phyloP scores from a whole-genome alignment of 1,284 basidiomycete genomes.

The Gymnopus androsaceus region DNA sequence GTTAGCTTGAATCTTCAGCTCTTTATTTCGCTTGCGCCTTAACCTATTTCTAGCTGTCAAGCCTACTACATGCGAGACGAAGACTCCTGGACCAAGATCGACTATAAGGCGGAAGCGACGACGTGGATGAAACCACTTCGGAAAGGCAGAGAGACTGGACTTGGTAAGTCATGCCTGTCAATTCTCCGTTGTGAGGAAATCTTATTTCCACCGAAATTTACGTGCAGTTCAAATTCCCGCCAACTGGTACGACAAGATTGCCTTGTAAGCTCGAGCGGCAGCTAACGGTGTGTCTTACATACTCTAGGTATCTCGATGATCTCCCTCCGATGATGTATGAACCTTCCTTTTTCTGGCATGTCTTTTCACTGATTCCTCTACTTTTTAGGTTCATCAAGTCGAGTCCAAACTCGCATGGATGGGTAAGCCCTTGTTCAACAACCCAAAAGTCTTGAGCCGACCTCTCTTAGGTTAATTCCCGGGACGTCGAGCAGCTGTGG shows the following conservation, averaged over 20 bases:
- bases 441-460: not conserved
- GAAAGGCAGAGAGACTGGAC: slow-evolving; percentile 65
- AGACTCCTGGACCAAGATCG: slow-evolving; percentile 76
- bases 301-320: slow-evolving; percentile 62
- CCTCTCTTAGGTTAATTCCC: slow-evolving; percentile 56
- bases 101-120: slow-evolving; percentile 60
- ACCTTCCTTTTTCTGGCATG: not conserved
- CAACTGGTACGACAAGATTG: slow-evolving; percentile 52
- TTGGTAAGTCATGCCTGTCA: slow-evolving; percentile 24
- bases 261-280: not conserved
- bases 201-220: not conserved
- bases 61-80: slow-evolving; percentile 72
- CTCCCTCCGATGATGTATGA: slow-evolving; percentile 70
- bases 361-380: not conserved
- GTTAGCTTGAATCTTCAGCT: slow-evolving; percentile 30
- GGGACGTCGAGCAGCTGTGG: slow-evolving; percentile 75
- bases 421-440: slow-evolving; percentile 35
- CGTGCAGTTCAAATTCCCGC: slow-evolving; percentile 66
- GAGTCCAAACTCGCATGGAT: slow-evolving; percentile 68
- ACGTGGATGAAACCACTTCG: slow-evolving; percentile 78
- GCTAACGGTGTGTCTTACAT: no score
- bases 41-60: slow-evolving; percentile 50
- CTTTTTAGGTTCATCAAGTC: slow-evolving; percentile 62
- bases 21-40: slow-evolving; percentile 10
- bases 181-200: no score